A percentile compares a stretch with the other conserved stretches of the same genome.
Evolutionary conservation across 352 stramenopile species (phyloP).

Genomic region (Globisporangium emineosum): DNA sequence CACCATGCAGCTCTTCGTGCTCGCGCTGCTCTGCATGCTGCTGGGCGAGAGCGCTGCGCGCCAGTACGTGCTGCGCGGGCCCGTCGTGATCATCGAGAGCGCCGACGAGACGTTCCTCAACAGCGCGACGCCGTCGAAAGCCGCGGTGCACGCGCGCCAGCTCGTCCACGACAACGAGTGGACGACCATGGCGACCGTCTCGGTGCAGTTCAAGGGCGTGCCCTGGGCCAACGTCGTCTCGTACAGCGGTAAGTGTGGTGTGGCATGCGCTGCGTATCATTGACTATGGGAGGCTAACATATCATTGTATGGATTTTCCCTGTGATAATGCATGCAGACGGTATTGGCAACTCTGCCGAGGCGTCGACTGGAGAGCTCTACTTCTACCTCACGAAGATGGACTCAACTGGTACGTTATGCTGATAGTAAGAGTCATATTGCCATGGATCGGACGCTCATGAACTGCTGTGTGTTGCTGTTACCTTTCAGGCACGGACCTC

Average conservation of each 20-base stretch:
- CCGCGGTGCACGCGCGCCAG: constrained; percentile 48
- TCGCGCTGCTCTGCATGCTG: constrained; percentile 3
- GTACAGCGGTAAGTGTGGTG: constrained; percentile 46
- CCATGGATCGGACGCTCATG: not conserved
- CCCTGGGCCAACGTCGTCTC: constrained; percentile 58
- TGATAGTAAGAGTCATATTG: not conserved
- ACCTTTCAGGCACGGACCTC: constrained; percentile 36
- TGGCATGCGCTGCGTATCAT: not conserved
- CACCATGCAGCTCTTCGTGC: constrained; percentile 19
- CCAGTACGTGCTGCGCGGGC: constrained; percentile 5
- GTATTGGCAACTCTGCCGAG: constrained; percentile 39
- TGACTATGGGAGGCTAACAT: not conserved
- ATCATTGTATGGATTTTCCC: too few relatives aligned
- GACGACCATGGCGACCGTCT: constrained; percentile 63
- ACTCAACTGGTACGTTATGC: constrained; percentile 31
- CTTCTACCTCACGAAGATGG: constrained; percentile 67
- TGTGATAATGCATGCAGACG: constrained; percentile 30
- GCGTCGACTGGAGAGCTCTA: constrained; percentile 61
- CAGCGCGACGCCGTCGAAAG: constrained; percentile 10
- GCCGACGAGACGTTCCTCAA: not conserved
- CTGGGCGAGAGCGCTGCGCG: constrained; percentile 13
- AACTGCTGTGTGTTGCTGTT: not conserved
- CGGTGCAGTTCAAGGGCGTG: constrained; percentile 47
- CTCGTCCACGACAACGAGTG: constrained; percentile 67
- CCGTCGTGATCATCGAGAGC: constrained; percentile 9